These are phyloP conservation scores for Fusarium sp. DNA, from an alignment of 2,329 filamentous ascomycete genomes.

Conservation along the genomic window DNA sequence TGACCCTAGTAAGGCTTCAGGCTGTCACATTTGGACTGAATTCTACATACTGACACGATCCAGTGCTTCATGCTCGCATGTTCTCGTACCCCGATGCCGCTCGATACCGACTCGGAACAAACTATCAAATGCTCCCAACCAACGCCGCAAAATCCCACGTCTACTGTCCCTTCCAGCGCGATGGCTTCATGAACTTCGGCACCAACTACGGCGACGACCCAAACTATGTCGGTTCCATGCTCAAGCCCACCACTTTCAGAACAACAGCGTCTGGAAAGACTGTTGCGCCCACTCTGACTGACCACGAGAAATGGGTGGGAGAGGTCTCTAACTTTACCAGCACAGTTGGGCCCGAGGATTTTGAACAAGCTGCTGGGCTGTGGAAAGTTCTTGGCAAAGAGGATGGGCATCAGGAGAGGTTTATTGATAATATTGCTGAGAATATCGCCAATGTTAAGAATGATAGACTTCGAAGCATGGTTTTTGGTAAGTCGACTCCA, in stretches of 20 bases:
- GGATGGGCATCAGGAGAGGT: background rate
- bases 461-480: background rate
- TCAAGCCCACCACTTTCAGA: background rate
- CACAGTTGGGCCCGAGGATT: background rate
- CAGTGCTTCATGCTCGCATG: conserved; percentile 67
- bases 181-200: conserved; percentile 7
- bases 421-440: conserved; percentile 1
- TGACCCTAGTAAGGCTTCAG: conserved; percentile 50
- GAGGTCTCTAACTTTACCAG: background rate
- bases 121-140: conserved; percentile 59
- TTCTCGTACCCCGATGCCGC: conserved; percentile 73
- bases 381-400: background rate
- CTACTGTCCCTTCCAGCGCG: background rate
- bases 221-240: conserved; percentile 3
- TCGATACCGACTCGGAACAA: conserved; percentile 70
- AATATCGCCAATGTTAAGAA: background rate
- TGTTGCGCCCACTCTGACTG: background rate
- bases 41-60: background rate
- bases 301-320: conserved; percentile 2
- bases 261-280: background rate
- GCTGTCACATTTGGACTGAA: too few species aligned
- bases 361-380: conserved; percentile 1
- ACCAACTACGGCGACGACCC: conserved; percentile 4
- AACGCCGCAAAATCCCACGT: background rate
- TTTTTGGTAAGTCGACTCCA: too few species aligned